A percentile compares a stretch with the other conserved stretches of the same genome.
Evolutionary conservation across 495 filamentous ascomycete genomes (phyloP).

Genomic region (Penicillium nucicola): DNA sequence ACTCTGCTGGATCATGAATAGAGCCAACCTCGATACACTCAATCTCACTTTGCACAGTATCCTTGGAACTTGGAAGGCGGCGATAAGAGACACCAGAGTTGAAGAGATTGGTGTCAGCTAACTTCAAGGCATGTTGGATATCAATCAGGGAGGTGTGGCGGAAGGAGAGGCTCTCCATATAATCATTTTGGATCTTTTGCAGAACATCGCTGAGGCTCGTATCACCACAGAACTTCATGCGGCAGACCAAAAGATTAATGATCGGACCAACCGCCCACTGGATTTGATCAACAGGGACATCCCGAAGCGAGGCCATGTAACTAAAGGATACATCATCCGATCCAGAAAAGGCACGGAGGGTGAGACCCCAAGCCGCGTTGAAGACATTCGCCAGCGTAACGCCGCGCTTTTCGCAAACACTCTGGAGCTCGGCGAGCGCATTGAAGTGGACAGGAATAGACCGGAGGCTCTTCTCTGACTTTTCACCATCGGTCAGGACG

Average conservation of each 20-base stretch:
- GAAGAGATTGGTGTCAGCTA: conserved; percentile 34
- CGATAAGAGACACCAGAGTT: conserved; percentile 48
- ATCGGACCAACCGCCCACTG: conserved; percentile 51
- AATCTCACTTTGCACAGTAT: conserved; percentile 25
- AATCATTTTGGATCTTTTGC: conserved; percentile 46
- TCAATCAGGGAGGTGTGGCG: conserved; percentile 50
- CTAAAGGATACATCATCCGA: conserved; percentile 53
- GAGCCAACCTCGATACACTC: conserved; percentile 36
- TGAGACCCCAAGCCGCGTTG: conserved; percentile 53
- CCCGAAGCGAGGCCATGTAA: conserved; percentile 51
- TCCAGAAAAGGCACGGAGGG: conserved; percentile 46
- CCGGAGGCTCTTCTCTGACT: conserved; percentile 21
- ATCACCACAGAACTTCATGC: conserved; percentile 34
- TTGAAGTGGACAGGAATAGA: conserved; percentile 35
- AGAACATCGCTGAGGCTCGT: conserved; percentile 28
- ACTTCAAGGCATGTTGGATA: conserved; percentile 47
- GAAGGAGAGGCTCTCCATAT: conserved; percentile 45
- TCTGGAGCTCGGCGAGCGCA: conserved; percentile 28
- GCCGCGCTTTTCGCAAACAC: conserved; percentile 42
- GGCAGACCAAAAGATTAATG: conserved; percentile 53
- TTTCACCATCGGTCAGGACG: conserved; percentile 32
- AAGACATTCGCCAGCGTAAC: conserved; percentile 52
- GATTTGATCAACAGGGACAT: conserved; percentile 41
- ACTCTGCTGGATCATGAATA: conserved; percentile 57
- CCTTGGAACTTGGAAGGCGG: conserved; percentile 28